Base-by-base conservation (phyloP, 2,329 filamentous ascomycete species). In the Bipolaris cookei region DNA sequence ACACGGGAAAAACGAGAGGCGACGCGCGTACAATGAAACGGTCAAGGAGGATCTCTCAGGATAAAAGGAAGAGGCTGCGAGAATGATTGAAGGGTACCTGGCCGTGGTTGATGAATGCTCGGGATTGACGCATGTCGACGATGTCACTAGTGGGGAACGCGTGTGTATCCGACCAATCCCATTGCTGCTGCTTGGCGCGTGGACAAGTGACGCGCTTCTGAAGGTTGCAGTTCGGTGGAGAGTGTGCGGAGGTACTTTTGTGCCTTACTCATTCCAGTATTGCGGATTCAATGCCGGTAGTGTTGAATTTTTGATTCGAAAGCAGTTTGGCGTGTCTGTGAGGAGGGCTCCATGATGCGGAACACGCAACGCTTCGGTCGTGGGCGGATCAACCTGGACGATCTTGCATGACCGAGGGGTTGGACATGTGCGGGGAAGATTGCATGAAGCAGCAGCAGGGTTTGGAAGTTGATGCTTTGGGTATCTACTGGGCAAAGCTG, bases 91-190 rank as follows among this genome's bases (percentile, higher is more conserved):
- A 51, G 32, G 32, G 38, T 32, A 48, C 49, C 18, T 55, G 38
- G 41, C 48, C 53, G 45, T 32, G 34, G 46, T 54, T 59, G 58
- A 58, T 59, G 51, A 39, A 37, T 43, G 51, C 46, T 58, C 46
- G 51, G 32, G 51, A 35, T 63, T 58, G 51, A 56, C 11, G 51
- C 42, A 52, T 43, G 41, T 62, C 43, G 48, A 64, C 47, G 56
- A 67, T 67, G 63, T 66, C 65, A 66, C 58, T 25, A 55, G 64
- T 60, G 61, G 56, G 56, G 50, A 48, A 63, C 57, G 55, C 59
- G 63, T 48, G 50, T 11, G 16, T 54, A 54, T 61, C 64, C 61
- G 64, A 43, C 65, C 61, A 67, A 66, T 67, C 61, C 53, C 49
- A 23, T 16, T 23, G 32, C 38, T 7, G 49, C 28, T 43, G 30